Evolutionary conservation across 805 yeast genomes (phyloP).

Genomic region (Kodamaea leandrae): DNA sequence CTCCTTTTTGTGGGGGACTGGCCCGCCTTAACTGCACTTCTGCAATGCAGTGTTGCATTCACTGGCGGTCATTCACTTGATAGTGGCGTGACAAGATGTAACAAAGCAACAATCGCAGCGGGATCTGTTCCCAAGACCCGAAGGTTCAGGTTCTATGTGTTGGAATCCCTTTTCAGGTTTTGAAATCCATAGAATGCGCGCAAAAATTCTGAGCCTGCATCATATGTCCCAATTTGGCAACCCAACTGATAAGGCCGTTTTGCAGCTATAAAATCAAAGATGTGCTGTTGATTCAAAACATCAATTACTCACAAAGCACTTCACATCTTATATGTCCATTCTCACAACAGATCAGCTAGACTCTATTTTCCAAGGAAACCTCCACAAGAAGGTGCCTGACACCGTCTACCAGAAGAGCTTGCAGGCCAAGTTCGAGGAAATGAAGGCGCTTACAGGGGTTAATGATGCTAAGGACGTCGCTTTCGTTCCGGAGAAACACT

Average conservation of each 20-base stretch:
- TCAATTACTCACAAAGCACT: neutral
- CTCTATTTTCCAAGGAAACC: constrained; percentile 33
- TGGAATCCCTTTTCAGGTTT: constrained; percentile 8
- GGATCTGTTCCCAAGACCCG: neutral
- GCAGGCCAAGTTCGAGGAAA: constrained; percentile 26
- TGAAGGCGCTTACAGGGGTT: constrained; percentile 12
- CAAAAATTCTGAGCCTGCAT: constrained; percentile 2
- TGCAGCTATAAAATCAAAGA: constrained; percentile 9
- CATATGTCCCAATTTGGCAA: constrained; percentile 6
- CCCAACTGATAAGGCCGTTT: constrained; percentile 1
- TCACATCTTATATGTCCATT: constrained; percentile 5
- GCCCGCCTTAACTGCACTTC: too few species aligned
- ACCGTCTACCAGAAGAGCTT: constrained; percentile 31
- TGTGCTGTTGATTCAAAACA: neutral
- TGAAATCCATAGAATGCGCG: constrained; percentile 6
- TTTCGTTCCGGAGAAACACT: constrained; percentile 36
- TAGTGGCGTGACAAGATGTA: too few species aligned
- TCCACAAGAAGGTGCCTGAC: constrained; percentile 33
- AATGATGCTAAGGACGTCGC: constrained; percentile 7
- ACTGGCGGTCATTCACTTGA: too few species aligned
- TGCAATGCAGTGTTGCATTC: too few species aligned
- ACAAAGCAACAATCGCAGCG: too few species aligned
- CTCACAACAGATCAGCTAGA: constrained; percentile 4
- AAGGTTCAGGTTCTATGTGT: neutral
- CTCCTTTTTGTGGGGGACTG: too few species aligned